These are phyloP conservation scores for Benincasa hispida DNA, from an alignment of 306 rosid genomes.

Conservation along the genomic window DNA sequence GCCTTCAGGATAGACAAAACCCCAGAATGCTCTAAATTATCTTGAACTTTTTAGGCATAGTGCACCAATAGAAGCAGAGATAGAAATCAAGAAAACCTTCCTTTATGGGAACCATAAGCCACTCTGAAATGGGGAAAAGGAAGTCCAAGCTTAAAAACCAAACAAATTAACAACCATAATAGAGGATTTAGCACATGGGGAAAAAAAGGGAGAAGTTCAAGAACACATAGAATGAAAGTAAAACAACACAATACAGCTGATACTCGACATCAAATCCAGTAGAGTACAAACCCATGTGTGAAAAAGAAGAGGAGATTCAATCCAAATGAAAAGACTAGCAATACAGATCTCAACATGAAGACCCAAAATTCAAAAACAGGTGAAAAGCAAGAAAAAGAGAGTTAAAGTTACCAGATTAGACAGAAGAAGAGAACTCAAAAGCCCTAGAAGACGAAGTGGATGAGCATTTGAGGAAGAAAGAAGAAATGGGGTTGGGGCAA, in stretches of 20 bases:
- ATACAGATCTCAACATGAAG: not conserved
- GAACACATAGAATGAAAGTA: not conserved
- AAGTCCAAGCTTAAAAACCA: not conserved
- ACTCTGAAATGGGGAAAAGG: not conserved
- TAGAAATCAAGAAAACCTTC: not conserved
- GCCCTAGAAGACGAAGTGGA: not conserved
- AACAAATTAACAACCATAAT: no score
- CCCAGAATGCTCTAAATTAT: not conserved
- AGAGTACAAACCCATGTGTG: not conserved
- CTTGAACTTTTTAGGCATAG: not conserved
- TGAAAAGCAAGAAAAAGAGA: not conserved
- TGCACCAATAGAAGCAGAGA: not conserved
- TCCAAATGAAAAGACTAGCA: not conserved
- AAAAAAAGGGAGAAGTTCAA: not conserved
- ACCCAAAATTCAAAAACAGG: not conserved
- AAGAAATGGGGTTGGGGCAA: not conserved
- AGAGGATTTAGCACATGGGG: no score
- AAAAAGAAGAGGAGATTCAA: not conserved
- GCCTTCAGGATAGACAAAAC: not conserved
- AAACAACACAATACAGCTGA: not conserved
- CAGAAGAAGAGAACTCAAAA: not conserved
- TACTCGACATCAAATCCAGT: not conserved
- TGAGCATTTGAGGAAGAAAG: slow-evolving; percentile 2
- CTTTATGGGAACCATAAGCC: not conserved
- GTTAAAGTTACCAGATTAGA: not conserved